phyloP scores from a whole-genome alignment of 805 yeast species.

The Lipomyces sp. region DNA sequence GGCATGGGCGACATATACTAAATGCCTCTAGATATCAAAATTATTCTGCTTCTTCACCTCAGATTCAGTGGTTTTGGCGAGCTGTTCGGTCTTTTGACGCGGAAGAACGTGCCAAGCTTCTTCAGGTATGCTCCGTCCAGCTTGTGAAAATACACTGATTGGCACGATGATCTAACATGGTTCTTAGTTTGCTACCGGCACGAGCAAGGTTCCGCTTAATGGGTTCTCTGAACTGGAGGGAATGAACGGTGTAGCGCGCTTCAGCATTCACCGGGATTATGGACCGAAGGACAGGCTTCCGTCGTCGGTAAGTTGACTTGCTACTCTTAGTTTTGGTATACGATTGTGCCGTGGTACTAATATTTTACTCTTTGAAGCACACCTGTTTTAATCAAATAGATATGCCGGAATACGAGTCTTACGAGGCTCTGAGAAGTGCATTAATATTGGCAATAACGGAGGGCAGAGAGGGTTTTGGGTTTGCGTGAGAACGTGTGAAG shows the following conservation, averaged over 20 bases:
- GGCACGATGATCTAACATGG: not conserved
- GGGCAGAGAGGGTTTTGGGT: conserved; percentile 94
- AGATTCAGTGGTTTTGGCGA: conserved; percentile 96
- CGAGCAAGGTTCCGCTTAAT: conserved; percentile 90
- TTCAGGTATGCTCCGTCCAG: conserved; percentile 49
- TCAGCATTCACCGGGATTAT: conserved; percentile 85
- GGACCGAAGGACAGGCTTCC: conserved; percentile 85
- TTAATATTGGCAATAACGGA: conserved; percentile 83
- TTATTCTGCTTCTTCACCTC: conserved; percentile 77
- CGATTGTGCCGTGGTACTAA: not conserved
- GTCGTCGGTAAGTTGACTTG: conserved; percentile 48
- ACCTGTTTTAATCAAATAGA: conserved; percentile 96
- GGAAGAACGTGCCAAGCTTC: conserved; percentile 88
- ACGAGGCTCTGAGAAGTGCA: conserved; percentile 78
- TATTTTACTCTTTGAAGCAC: conserved; percentile 43
- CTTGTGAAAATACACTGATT: not conserved
- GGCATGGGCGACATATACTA: not conserved
- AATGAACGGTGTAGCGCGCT: conserved; percentile 78
- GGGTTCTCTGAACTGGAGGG: conserved; percentile 92
- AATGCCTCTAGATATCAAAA: conserved; percentile 49
- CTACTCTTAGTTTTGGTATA: too few relatives aligned
- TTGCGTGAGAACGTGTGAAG: conserved; percentile 47
- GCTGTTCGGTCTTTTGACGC: conserved; percentile 91
- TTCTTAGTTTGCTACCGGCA: conserved; percentile 79
- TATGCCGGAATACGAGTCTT: conserved; percentile 86